Percentiles rank a stretch among this genome's conserved stretches.
Evolutionary conservation across 495 filamentous ascomycete genomes (phyloP).

Genomic region (Cairneyella variabilis): DNA sequence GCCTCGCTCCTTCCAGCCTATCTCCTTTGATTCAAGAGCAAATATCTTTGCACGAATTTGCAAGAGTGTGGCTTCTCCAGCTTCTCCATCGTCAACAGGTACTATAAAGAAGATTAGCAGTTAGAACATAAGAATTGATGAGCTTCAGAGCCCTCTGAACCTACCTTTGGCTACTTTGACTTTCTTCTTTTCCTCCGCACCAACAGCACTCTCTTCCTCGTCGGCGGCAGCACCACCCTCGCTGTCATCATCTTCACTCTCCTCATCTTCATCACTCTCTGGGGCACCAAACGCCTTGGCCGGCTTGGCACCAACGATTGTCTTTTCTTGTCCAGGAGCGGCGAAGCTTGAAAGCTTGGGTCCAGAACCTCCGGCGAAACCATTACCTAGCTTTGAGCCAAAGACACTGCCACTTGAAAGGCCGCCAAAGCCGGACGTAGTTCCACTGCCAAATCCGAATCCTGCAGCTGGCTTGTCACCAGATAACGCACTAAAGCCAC

Average conservation of each 20-base stretch:
- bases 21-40: conserved; percentile 56
- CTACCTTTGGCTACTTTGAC: conserved; percentile 64
- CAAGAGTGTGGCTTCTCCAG: conserved; percentile 67
- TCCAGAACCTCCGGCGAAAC: conserved; percentile 53
- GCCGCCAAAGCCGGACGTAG: conserved; percentile 32
- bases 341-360: conserved; percentile 63
- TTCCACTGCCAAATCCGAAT: conserved; percentile 33
- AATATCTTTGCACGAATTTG: conserved; percentile 72
- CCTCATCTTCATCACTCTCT: conserved; percentile 57
- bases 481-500: conserved; percentile 17
- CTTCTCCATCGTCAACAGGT: conserved; percentile 60
- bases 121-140: too few relatives aligned
- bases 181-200: conserved; percentile 55
- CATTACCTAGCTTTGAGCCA: conserved; percentile 24
- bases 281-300: conserved; percentile 69
- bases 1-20: conserved; percentile 82
- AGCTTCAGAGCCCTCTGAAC: too few relatives aligned
- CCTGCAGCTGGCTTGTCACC: conserved; percentile 15
- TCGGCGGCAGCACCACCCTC: conserved; percentile 30
- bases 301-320: conserved; percentile 50
- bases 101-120: too few relatives aligned
- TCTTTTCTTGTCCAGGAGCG: conserved; percentile 50
- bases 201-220: conserved; percentile 32
- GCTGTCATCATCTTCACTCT: conserved; percentile 31
- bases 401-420: conserved; percentile 24